Evolutionary conservation across 2,329 filamentous ascomycete species (phyloP).

Genomic region (Botrytis hyacinthi): DNA sequence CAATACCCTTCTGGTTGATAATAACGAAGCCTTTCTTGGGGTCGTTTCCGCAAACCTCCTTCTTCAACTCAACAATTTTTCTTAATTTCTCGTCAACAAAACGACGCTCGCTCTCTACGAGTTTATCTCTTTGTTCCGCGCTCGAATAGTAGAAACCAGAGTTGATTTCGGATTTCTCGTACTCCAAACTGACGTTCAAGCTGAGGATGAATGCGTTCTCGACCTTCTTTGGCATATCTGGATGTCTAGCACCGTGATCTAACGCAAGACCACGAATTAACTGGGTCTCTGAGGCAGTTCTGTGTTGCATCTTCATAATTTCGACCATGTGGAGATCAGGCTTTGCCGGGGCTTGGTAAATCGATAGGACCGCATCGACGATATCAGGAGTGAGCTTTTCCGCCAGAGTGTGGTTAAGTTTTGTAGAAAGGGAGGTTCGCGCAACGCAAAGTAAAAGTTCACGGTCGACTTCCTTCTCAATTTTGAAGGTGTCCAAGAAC

Average conservation of each 20-base stretch:
- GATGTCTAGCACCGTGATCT: conserved; percentile 93
- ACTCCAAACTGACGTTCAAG: conserved; percentile 94
- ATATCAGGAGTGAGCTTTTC: conserved; percentile 91
- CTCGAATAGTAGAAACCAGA: conserved; percentile 98
- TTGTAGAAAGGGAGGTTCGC: conserved; percentile 90
- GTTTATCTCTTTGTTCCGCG: conserved; percentile 94
- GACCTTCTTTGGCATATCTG: conserved; percentile 95
- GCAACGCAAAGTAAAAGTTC: conserved; percentile 93
- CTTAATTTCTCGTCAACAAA: conserved; percentile 96
- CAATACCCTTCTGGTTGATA: conserved; percentile 99
- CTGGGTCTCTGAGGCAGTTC: conserved; percentile 91
- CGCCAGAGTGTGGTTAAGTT: conserved; percentile 85
- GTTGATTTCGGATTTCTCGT: conserved; percentile 99
- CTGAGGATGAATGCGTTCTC: conserved; percentile 95
- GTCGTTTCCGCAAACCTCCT: conserved; percentile 92
- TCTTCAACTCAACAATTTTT: conserved; percentile 98
- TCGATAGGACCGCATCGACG: conserved; percentile 92
- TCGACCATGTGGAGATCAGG: conserved; percentile 99
- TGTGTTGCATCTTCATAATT: conserved; percentile 99
- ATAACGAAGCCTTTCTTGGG: conserved; percentile 95
- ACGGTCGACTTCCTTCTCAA: conserved; percentile 82
- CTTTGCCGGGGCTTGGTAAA: conserved; percentile 85
- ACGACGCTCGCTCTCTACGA: conserved; percentile 93
- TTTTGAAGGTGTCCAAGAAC: conserved; percentile 95
- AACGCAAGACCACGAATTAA: conserved; percentile 89